Base-by-base conservation (phyloP, 2,329 filamentous ascomycete genomes). In the Venturia asperata region DNA sequence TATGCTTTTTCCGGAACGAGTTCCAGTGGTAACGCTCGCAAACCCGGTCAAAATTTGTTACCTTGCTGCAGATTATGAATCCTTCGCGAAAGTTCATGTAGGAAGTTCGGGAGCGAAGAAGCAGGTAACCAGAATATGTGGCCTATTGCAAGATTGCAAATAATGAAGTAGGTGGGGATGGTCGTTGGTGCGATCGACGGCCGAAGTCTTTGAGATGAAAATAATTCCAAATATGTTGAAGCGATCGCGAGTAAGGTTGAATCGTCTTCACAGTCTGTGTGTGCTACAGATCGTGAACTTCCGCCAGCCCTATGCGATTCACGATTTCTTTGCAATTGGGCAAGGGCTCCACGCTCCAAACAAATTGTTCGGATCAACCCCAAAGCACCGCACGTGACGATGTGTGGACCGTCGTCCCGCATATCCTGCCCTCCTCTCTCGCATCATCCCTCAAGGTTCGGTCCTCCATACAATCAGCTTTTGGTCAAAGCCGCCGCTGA, bases 401-500 rank as follows among this genome's bases (percentile, higher is more conserved):
- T 30, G 47, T 24, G 47, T 24, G 21, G 24, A 27, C 47, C 1
- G 4, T n/a, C 15, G 39, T 47, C 9, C 27, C 24, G 24, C 1
- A 56, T 56, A 34, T 6, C 24, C 19, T 30, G 27, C 6, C 30
- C 24, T 19, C 49, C 13, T 34, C 13, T 55, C n/a, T 34, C 49
- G 49, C 49, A 27, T 56, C 27, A 34, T 34, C 11, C 11, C 10
- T 56, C 27, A 56, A 56, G 24, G 19, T 5, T 24, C 5, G 37
- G 41, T 42, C 42, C 42, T 78, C 85, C 85, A 87, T 42, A 87
- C 72, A 67, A 87, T 78, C 67, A 87, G 73, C 67, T 75, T 81
- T 70, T 84, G 84, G 74, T 88, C 85, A 73, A 87, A 88, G 0
- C 85, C 86, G 30, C 85, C 85, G 73, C 83, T 86, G 39, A 87